Percentiles rank a stretch among this genome's conserved stretches.
Evolutionary conservation across 208 protist genomes (phyloP).

Genomic region (Trypanosoma congolense): DNA sequence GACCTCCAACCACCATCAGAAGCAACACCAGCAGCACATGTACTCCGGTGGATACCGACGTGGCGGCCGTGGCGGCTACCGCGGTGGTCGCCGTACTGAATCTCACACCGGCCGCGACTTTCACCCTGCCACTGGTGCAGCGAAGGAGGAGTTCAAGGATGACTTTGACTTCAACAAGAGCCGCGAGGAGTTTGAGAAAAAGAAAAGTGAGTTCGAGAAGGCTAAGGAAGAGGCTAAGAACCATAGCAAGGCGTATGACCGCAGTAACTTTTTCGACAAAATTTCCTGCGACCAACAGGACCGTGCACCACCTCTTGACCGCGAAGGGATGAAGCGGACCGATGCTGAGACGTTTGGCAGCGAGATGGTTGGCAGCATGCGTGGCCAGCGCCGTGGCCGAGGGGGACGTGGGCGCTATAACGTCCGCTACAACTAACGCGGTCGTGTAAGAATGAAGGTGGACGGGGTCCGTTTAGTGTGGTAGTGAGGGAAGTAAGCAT

Average conservation of each 20-base stretch:
- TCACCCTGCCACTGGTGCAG: constrained; percentile 38
- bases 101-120: constrained; percentile 86
- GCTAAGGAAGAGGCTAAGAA: constrained; percentile 75
- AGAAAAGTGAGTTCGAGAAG: constrained; percentile 87
- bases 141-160: constrained; percentile 80
- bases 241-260: constrained; percentile 75
- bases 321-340: constrained; percentile 75
- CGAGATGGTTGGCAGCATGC: constrained; percentile 83
- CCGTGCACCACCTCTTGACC: constrained; percentile 40
- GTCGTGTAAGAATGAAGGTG: too few relatives aligned
- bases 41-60: constrained; percentile 37
- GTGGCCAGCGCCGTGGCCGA: constrained; percentile 34
- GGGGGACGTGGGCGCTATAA: constrained; percentile 72
- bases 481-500: too few relatives aligned
- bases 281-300: constrained; percentile 81
- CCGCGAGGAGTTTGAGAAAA: constrained; percentile 87
- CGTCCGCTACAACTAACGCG: constrained; percentile 35
- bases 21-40: constrained; percentile 20
- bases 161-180: constrained; percentile 88
- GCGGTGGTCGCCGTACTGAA: constrained; percentile 48
- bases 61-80: constrained; percentile 38
- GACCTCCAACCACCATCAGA: not conserved
- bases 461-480: too few relatives aligned
- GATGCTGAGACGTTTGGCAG: constrained; percentile 83
- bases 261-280: constrained; percentile 85